A percentile compares a stretch with the other conserved stretches of the same genome.
Conservation (phyloP, 2,329 filamentous ascomycete genomes). For the Pezicula rhizophila region DNA sequence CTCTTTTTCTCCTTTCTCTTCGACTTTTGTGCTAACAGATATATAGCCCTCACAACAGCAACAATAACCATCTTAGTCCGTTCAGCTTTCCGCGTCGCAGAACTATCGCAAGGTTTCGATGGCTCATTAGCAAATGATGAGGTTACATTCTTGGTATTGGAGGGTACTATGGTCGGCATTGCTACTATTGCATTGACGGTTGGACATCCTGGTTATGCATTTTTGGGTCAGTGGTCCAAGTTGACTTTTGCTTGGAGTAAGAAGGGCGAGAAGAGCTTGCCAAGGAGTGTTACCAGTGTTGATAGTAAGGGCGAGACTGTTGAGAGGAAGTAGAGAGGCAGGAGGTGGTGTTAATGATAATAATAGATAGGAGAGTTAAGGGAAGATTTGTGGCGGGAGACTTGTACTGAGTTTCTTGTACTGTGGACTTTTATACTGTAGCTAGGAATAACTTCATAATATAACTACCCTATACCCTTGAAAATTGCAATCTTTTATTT, state of each 20-base stretch:
- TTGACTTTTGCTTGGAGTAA: neutral
- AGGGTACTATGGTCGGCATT: constrained; percentile 31
- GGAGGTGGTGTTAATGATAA: too few relatives aligned
- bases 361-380: too few relatives aligned
- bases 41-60: constrained; percentile 36
- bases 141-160: constrained; percentile 37
- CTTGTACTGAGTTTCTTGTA: too few relatives aligned
- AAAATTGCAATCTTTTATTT: too few relatives aligned
- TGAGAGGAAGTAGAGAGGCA: too few relatives aligned
- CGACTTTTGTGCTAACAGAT: neutral
- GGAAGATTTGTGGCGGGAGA: too few relatives aligned
- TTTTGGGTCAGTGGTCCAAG: neutral
- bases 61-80: constrained; percentile 49
- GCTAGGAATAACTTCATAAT: too few relatives aligned
- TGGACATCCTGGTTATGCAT: constrained; percentile 22
- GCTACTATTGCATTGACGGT: constrained; percentile 23
- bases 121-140: constrained; percentile 42
- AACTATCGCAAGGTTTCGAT: constrained; percentile 46
- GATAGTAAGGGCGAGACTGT: too few relatives aligned
- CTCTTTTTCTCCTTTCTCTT: neutral
- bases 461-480: too few relatives aligned
- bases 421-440: too few relatives aligned
- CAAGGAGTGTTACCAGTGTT: too few relatives aligned
- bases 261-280: neutral
- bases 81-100: constrained; percentile 49